Evolutionary conservation across 208 protist genomes (phyloP).

Genomic region (Acanthamoeba lenticulata): DNA sequence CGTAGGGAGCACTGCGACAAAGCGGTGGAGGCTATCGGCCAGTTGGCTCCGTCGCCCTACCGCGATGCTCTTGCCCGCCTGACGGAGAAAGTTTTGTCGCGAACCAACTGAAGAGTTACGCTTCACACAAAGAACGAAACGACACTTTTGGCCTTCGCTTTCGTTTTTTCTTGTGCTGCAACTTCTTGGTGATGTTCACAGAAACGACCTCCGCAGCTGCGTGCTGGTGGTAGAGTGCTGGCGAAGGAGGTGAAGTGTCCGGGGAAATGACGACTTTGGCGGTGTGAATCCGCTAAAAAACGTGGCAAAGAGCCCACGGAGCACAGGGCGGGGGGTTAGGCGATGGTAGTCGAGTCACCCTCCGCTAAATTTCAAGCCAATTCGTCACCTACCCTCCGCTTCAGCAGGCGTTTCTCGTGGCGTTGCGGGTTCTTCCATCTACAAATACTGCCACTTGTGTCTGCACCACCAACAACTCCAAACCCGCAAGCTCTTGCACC

Average conservation of each 20-base stretch:
- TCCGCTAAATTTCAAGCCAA: neutral
- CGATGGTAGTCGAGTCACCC: neutral
- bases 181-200: neutral
- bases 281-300: too few species aligned
- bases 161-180: neutral
- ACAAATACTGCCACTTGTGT: too few species aligned
- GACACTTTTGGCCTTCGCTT: neutral
- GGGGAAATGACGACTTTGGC: too few species aligned
- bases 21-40: constrained; percentile 14
- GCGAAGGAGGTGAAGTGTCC: too few species aligned
- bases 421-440: neutral
- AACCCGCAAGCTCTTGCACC: too few species aligned
- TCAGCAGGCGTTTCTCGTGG: neutral
- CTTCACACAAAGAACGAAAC: neutral
- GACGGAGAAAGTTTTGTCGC: constrained; percentile 49
- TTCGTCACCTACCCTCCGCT: neutral
- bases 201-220: too few species aligned
- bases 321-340: neutral
- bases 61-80: constrained; percentile 55
- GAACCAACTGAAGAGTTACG: constrained; percentile 7
- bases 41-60: constrained; percentile 47
- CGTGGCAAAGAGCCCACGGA: too few species aligned
- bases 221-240: too few species aligned
- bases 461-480: too few species aligned
- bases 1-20: constrained; percentile 56